phyloP scores from a whole-genome alignment of 352 stramenopile genomes.

The Nothophytophthora sp. region DNA sequence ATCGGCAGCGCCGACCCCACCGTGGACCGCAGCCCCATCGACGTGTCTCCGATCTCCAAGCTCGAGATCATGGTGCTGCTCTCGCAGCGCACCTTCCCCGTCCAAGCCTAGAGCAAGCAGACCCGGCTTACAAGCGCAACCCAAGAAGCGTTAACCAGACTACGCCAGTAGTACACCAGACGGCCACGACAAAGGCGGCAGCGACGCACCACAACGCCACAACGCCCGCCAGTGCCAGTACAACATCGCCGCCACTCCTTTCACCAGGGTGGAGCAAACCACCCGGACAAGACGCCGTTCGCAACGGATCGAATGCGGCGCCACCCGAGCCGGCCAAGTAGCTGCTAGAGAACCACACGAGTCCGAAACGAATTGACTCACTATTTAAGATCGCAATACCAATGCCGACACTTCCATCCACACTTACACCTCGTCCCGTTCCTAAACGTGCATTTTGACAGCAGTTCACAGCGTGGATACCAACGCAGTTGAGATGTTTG shows the following conservation, averaged over 20 bases:
- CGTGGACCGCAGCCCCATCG: slow-evolving; percentile 75
- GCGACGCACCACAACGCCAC: slow-evolving; percentile 4
- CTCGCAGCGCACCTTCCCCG: slow-evolving; percentile 73
- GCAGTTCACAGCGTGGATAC: too few relatives aligned
- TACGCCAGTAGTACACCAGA: slow-evolving; percentile 30
- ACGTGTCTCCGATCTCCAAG: slow-evolving; percentile 76
- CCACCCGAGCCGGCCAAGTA: slow-evolving; percentile 12
- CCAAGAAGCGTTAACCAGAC: slow-evolving; percentile 9
- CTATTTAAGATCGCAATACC: slow-evolving; percentile 32
- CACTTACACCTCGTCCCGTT: too few relatives aligned
- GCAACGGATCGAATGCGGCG: slow-evolving; percentile 1
- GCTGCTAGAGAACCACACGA: slow-evolving; percentile 30
- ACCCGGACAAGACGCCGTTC: slow-evolving; percentile 1
- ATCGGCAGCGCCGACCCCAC: slow-evolving; percentile 69
- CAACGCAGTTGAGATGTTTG: too few relatives aligned
- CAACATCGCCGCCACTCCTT: slow-evolving; percentile 11
- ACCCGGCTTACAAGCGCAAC: background rate
- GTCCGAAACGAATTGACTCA: slow-evolving; percentile 14
- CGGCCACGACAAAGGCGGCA: slow-evolving; percentile 2
- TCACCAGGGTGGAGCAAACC: slow-evolving; percentile 20
- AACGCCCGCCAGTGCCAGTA: slow-evolving; percentile 2
- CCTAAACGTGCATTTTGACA: too few relatives aligned
- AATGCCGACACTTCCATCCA: slow-evolving; percentile 25
- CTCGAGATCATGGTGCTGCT: slow-evolving; percentile 75
- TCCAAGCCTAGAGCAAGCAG: slow-evolving; percentile 29